phyloP scores from a whole-genome alignment of 164 flowering plant genomes.

The Dillenia turbinata region DNA sequence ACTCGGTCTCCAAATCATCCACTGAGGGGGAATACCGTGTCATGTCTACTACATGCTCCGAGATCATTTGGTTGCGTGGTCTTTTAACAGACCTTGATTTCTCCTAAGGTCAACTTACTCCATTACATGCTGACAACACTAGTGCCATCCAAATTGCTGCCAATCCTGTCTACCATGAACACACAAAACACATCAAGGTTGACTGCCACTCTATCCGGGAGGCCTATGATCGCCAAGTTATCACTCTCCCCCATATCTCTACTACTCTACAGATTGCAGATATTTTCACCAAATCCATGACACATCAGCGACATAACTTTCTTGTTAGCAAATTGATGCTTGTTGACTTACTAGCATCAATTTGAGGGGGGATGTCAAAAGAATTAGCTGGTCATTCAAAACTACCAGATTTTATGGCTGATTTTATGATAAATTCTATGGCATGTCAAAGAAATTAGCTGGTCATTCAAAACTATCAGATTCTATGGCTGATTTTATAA shows the following conservation, averaged over 20 bases:
- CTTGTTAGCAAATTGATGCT: conserved; percentile 7
- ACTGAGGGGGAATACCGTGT: not conserved
- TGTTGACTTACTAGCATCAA: too few relatives aligned
- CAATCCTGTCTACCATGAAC: too few relatives aligned
- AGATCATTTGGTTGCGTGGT: conserved; percentile 2
- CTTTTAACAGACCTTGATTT: conserved; percentile 7
- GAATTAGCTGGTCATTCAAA: too few relatives aligned
- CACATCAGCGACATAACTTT: conserved; percentile 1
- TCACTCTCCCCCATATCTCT: conserved; percentile 2
- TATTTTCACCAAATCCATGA: not conserved
- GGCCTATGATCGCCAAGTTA: conserved; percentile 1
- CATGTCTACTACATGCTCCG: conserved; percentile 7
- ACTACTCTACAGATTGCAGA: not conserved
- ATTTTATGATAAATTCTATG: too few relatives aligned
- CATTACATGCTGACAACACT: conserved; percentile 3
- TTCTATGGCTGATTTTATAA: too few relatives aligned
- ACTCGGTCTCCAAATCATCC: not conserved
- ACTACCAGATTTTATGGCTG: too few relatives aligned
- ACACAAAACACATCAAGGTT: too few relatives aligned
- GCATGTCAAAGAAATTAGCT: too few relatives aligned
- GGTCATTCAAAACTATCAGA: too few relatives aligned
- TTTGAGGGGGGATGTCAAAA: too few relatives aligned
- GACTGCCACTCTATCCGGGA: conserved; percentile 8
- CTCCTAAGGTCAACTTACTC: conserved; percentile 1
- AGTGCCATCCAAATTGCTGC: too few relatives aligned